Conservation (phyloP, 805 yeast species). For the Millerozyma acaciae region DNA sequence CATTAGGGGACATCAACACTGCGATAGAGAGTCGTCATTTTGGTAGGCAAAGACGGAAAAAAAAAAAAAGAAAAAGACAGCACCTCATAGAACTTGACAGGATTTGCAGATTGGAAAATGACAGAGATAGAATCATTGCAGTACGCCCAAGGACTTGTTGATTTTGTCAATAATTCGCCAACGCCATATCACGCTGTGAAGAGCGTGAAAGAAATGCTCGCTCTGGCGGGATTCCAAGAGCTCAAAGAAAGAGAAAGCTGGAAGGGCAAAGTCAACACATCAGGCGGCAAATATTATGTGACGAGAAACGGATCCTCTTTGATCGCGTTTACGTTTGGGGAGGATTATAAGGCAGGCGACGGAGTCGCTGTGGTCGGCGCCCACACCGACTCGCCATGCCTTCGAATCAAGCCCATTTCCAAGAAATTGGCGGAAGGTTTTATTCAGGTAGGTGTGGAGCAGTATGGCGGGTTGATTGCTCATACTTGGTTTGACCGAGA, state of each 20-base stretch:
- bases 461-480: conserved; percentile 95
- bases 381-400: conserved; percentile 91
- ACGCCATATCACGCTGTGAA: conserved; percentile 93
- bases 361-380: conserved; percentile 91
- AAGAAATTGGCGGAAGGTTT: conserved; percentile 68
- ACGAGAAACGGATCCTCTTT: conserved; percentile 88
- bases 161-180: conserved; percentile 80
- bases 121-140: conserved; percentile 15
- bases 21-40: too few species aligned
- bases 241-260: conserved; percentile 69
- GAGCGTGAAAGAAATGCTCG: conserved; percentile 52
- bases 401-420: conserved; percentile 85
- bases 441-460: conserved; percentile 87
- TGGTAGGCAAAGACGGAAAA: too few species aligned
- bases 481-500: conserved; percentile 98
- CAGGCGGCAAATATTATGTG: conserved; percentile 71
- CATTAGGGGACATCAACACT: too few species aligned
- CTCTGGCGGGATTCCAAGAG: conserved; percentile 65
- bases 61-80: too few species aligned
- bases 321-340: conserved; percentile 82
- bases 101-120: too few species aligned
- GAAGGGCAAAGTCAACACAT: conserved; percentile 48
- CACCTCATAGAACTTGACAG: too few species aligned
- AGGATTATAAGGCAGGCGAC: conserved; percentile 66
- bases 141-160: conserved; percentile 60